Evolutionary conservation across 352 stramenopile genomes (phyloP), one percentile per base, ranked within the genome.

Genomic region (Phytophthora vignae): DNA sequence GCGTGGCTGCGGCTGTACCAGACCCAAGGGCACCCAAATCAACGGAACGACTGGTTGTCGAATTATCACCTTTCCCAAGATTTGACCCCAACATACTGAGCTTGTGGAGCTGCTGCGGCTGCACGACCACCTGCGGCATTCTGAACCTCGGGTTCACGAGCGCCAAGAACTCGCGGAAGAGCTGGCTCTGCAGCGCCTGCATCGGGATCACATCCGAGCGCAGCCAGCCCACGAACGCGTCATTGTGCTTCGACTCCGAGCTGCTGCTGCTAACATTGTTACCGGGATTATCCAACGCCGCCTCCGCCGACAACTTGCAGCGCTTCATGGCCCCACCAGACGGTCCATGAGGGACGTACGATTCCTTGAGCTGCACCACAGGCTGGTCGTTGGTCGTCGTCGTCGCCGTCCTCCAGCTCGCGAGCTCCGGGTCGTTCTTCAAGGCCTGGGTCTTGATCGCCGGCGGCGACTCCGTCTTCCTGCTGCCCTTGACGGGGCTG

Each of bases 181-280:
- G 33, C 14, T 69, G 59, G 10, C 67, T 87, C 49, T 82, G 60
- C 31, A 87, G 22, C 2, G 77, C 73, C 21, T 82, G 62, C 70
- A 89, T 79, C 0, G 82, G 82, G 29, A 89, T 79, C 33, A 83
- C 67, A 55, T 89, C 82, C 1, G 77, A 78, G 31, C 66, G 53
- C 19, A 89, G 56, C 79, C 82, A 87, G 27, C 60, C 55, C 21
- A 84, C 72, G 36, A 87, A 86, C 3, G 82, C 79, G 4, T 81
- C 64, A 55, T 80, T 77, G 33, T 69, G 64, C 17, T 61, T 73
- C 2, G 46, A 46, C 22, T 76, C 69, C 1, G 11, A 11, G 12
- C 25, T 54, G 55, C 15, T 55, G 42, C 12, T 21, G 56, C 66
- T 55, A 29, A 48, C 60, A 46, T 15, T 55, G 27, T 70, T 40